Evolutionary conservation across 331 rosid genomes (phyloP).

Genomic region (Erythrophleum ivorense): DNA sequence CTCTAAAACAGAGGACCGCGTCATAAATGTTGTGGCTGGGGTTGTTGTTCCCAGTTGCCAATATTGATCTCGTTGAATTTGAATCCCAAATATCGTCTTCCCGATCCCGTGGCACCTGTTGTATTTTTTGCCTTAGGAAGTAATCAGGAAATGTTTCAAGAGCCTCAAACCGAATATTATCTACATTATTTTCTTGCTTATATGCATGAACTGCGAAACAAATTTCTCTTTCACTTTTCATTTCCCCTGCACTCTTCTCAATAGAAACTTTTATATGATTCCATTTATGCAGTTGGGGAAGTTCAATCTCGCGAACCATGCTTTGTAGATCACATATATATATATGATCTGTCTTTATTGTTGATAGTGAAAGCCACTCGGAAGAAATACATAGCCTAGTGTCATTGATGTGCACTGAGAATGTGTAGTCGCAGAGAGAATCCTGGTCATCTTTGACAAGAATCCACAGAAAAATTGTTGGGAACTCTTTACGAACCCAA

Average conservation of each 20-base stretch:
- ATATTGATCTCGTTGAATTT: neutral
- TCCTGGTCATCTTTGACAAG: neutral
- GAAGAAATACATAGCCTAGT: neutral
- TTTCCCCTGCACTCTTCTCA: neutral
- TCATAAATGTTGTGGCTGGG: constrained; percentile 5
- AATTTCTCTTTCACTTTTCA: neutral
- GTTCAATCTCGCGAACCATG: neutral
- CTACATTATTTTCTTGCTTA: neutral
- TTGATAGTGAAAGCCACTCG: neutral
- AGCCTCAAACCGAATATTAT: neutral
- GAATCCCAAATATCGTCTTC: neutral
- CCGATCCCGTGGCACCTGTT: neutral
- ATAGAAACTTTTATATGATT: constrained; percentile 33
- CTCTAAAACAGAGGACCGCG: constrained; percentile 37
- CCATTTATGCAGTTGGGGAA: neutral
- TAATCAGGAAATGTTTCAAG: neutral
- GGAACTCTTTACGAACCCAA: constrained; percentile 41
- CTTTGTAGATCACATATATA: neutral
- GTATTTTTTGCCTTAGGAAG: neutral
- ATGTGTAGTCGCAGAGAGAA: too few species aligned
- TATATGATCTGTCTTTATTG: neutral
- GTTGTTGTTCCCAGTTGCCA: neutral
- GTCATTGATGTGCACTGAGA: constrained; percentile 1
- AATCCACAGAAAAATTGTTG: constrained; percentile 10
- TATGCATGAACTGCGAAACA: neutral